A percentile compares a stretch with the other conserved stretches of the same genome.
phyloP scores from a whole-genome alignment of 495 filamentous ascomycete genomes.

The Penicillium arizonense region DNA sequence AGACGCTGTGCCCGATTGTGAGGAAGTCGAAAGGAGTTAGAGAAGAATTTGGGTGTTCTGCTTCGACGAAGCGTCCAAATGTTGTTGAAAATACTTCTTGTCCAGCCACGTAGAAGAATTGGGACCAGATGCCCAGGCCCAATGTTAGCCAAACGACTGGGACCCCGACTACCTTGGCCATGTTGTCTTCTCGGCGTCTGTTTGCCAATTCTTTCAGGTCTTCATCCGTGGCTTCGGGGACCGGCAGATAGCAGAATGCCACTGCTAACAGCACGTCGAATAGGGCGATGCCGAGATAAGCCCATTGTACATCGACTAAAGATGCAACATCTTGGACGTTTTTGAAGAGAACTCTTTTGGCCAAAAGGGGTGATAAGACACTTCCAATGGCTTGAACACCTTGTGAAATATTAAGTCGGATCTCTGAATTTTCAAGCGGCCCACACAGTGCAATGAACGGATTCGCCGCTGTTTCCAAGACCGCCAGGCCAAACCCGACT shows the following conservation, averaged over 20 bases:
- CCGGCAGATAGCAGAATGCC: constrained; percentile 61
- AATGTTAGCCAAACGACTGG: constrained; percentile 59
- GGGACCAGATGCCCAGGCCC: constrained; percentile 53
- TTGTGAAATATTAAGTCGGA: constrained; percentile 65
- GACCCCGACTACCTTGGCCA: constrained; percentile 40
- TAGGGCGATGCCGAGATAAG: constrained; percentile 66
- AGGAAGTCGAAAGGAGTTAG: constrained; percentile 43
- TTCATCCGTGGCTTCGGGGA: constrained; percentile 66
- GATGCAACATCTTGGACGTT: constrained; percentile 49
- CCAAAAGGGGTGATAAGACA: constrained; percentile 59
- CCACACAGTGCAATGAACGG: constrained; percentile 69
- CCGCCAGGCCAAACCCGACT: constrained; percentile 61
- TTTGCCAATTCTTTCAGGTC: constrained; percentile 58
- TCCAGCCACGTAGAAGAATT: constrained; percentile 65
- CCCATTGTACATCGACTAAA: constrained; percentile 68
- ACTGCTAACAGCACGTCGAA: constrained; percentile 64
- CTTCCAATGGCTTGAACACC: constrained; percentile 67
- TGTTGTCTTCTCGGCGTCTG: constrained; percentile 50
- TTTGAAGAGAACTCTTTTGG: constrained; percentile 60
- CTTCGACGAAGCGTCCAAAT: constrained; percentile 41
- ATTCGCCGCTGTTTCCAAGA: constrained; percentile 65
- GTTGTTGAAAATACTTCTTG: constrained; percentile 58
- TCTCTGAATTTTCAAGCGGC: constrained; percentile 62
- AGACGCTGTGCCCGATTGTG: constrained; percentile 57
- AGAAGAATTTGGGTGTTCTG: constrained; percentile 27